A percentile compares a stretch with the other conserved stretches of the same genome.
These are phyloP conservation scores for Xylaria multiplex DNA, from an alignment of 2,329 filamentous ascomycete species.

Conservation along the genomic window DNA sequence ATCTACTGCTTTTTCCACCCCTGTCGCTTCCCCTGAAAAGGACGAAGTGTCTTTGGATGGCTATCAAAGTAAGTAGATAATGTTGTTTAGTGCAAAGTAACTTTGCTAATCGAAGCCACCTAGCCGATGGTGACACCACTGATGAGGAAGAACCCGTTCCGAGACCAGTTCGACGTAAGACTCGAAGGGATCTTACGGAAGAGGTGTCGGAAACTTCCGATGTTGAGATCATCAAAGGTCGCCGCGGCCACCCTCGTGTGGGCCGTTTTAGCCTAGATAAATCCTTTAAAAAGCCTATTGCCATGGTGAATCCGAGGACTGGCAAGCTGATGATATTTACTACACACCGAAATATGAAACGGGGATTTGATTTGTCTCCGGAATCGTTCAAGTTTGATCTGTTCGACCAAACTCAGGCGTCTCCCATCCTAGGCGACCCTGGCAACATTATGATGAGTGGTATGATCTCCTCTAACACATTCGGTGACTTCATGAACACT, in stretches of 20 bases:
- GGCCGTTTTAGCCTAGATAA: constrained; percentile 65
- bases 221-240: constrained; percentile 57
- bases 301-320: constrained; percentile 66
- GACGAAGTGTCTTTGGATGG: constrained; percentile 62
- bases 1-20: constrained; percentile 49
- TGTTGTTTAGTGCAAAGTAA: background rate
- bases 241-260: constrained; percentile 63
- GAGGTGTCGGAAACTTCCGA: constrained; percentile 63
- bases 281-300: constrained; percentile 66
- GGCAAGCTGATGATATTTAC: constrained; percentile 72
- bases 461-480: constrained; percentile 68
- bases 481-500: constrained; percentile 67
- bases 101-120: constrained; percentile 53
- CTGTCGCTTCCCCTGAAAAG: constrained; percentile 48
- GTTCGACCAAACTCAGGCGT: constrained; percentile 53
- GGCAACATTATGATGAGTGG: constrained; percentile 83
- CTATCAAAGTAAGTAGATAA: constrained; percentile 66
- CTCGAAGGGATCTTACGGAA: constrained; percentile 54
- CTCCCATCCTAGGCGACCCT: constrained; percentile 72
- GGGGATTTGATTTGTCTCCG: constrained; percentile 61
- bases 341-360: constrained; percentile 58
- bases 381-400: constrained; percentile 65
- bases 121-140: constrained; percentile 70
- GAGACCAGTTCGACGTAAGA: constrained; percentile 60
- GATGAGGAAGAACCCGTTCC: constrained; percentile 66